These are phyloP conservation scores for Lactifluus subvellereus DNA, from an alignment of 768 basidiomycete species.

Conservation along the genomic window DNA sequence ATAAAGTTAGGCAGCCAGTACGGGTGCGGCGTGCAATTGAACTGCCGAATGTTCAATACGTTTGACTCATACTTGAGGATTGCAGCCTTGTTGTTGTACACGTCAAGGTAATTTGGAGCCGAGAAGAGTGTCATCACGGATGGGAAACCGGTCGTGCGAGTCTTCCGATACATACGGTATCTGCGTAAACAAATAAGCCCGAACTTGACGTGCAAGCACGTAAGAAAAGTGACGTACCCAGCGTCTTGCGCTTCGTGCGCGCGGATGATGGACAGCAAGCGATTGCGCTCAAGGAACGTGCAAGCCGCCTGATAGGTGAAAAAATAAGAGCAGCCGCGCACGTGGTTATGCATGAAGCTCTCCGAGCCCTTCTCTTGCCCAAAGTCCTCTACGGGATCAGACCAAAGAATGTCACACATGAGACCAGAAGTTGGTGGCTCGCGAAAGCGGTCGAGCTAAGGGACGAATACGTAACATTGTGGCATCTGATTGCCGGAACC, in stretches of 20 bases:
- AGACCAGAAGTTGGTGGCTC: conserved; percentile 96
- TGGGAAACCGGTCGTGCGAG: conserved; percentile 95
- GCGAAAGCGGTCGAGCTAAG: conserved; percentile 92
- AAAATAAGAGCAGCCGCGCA: conserved; percentile 96
- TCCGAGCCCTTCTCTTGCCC: conserved; percentile 90
- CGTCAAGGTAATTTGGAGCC: conserved; percentile 96
- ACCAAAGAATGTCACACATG: conserved; percentile 99
- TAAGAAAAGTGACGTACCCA: conserved; percentile 50
- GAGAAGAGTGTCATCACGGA: conserved; percentile 99
- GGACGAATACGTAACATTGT: background rate
- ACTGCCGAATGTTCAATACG: conserved; percentile 97
- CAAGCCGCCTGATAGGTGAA: conserved; percentile 95
- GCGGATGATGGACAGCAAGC: conserved; percentile 91
- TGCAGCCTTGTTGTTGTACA: conserved; percentile 98
- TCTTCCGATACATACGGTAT: conserved; percentile 99
- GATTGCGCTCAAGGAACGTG: conserved; percentile 95
- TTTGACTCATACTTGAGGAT: conserved; percentile 99
- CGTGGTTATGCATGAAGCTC: conserved; percentile 92
- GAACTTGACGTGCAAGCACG: background rate
- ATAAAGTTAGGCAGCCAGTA: conserved; percentile 98
- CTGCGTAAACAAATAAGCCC: conserved; percentile 34
- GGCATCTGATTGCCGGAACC: background rate
- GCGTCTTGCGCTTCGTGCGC: conserved; percentile 99
- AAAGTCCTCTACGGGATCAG: conserved; percentile 97
- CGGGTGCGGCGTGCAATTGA: conserved; percentile 92